These are phyloP conservation scores for Tolypocladium tundrense DNA, from an alignment of 2,329 filamentous ascomycete genomes.

Conservation along the genomic window DNA sequence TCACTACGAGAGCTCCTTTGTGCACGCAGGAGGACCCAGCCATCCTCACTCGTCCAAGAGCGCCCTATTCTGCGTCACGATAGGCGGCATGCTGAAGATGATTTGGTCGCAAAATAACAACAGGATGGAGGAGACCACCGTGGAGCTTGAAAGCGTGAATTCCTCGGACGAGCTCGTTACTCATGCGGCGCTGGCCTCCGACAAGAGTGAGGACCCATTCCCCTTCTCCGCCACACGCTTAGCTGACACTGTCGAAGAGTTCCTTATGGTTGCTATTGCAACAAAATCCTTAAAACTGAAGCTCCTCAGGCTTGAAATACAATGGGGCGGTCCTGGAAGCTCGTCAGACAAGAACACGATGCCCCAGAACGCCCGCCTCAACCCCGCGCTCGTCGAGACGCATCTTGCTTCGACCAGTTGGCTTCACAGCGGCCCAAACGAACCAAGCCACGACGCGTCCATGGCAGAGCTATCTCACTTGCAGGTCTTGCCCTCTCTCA, in stretches of 20 bases:
- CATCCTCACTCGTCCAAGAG: constrained; percentile 64
- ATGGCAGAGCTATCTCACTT: constrained; percentile 62
- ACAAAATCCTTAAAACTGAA: constrained; percentile 63
- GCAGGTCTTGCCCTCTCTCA: constrained; percentile 58
- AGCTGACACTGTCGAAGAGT: constrained; percentile 25
- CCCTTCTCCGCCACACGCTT: not conserved
- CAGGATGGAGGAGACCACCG: constrained; percentile 59
- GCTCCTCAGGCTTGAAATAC: constrained; percentile 61
- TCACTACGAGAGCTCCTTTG: constrained; percentile 56
- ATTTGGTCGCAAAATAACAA: constrained; percentile 67
- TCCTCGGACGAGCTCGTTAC: constrained; percentile 68
- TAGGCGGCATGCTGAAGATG: constrained; percentile 62
- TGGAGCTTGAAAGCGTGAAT: constrained; percentile 65
- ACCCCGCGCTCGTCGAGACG: constrained; percentile 42
- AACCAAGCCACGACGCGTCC: constrained; percentile 34
- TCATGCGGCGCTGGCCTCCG: constrained; percentile 65
- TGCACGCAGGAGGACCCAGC: constrained; percentile 58
- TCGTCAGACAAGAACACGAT: constrained; percentile 45
- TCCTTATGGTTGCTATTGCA: constrained; percentile 55
- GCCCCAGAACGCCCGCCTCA: constrained; percentile 35
- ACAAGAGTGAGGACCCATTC: constrained; percentile 48
- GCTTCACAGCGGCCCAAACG: constrained; percentile 36
- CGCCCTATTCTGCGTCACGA: constrained; percentile 66
- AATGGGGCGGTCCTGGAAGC: constrained; percentile 52
- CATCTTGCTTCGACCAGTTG: constrained; percentile 49